Evolutionary conservation across 2,329 filamentous ascomycete genomes (phyloP).

Genomic region (Trichoderma atrobrunneum): DNA sequence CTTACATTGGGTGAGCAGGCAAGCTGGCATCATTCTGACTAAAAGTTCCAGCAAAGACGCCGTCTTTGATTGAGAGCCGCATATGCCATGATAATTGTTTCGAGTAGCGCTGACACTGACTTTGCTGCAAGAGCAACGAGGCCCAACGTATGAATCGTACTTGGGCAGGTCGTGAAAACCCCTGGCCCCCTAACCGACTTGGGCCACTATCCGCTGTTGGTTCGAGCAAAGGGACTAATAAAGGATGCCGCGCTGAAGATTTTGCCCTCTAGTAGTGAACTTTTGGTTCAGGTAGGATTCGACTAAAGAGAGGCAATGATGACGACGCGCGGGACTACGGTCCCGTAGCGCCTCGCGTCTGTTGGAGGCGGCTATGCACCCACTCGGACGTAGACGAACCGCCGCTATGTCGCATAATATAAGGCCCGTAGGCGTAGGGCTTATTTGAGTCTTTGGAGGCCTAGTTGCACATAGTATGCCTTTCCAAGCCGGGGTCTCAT

Average conservation of each 20-base stretch:
- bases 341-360: not conserved
- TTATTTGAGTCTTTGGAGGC: not conserved
- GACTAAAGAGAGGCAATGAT: not conserved
- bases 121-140: not conserved
- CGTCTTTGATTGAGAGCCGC: not conserved
- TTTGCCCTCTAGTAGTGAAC: not conserved
- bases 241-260: constrained; percentile 1
- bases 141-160: not conserved
- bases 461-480: not conserved
- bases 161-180: not conserved
- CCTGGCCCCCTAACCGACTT: not conserved
- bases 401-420: not conserved
- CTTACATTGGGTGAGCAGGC: not conserved
- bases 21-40: not conserved
- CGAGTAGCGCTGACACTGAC: not conserved
- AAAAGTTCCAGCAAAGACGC: not conserved
- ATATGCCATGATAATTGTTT: not conserved
- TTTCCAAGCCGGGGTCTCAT: not conserved
- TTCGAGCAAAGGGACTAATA: not conserved
- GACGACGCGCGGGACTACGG: not conserved
- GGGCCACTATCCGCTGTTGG: not conserved
- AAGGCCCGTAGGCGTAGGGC: not conserved
- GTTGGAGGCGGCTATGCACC: not conserved
- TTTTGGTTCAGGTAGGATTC: not conserved
- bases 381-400: not conserved